These are phyloP conservation scores for Aristolochia californica DNA, from an alignment of 164 flowering plant genomes.

Conservation along the genomic window DNA sequence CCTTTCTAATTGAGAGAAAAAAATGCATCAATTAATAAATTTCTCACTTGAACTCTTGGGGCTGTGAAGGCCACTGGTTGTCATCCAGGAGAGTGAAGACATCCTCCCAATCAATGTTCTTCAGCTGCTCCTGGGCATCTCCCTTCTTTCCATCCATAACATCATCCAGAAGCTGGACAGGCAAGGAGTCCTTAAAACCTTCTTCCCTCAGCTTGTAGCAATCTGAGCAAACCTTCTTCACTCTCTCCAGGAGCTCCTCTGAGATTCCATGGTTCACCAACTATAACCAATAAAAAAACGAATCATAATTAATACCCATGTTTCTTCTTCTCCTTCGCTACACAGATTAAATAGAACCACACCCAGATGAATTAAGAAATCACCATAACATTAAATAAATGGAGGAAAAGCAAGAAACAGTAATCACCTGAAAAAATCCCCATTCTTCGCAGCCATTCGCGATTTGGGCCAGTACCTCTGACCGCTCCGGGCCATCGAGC, in stretches of 20 bases:
- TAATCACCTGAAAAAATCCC: constrained; percentile 82
- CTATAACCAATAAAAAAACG: constrained; percentile 23
- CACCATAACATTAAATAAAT: neutral
- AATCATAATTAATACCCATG: neutral
- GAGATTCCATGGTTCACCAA: constrained; percentile 86
- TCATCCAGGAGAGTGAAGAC: constrained; percentile 54
- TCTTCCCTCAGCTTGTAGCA: constrained; percentile 62
- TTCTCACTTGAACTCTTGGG: constrained; percentile 61
- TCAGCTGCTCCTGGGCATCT: constrained; percentile 17
- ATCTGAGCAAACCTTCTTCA: constrained; percentile 56
- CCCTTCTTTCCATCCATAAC: constrained; percentile 16
- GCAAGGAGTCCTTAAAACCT: constrained; percentile 36
- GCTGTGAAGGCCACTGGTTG: constrained; percentile 55
- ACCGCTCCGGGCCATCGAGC: constrained; percentile 61
- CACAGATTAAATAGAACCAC: neutral
- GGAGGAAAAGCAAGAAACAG: neutral
- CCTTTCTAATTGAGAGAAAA: too few species aligned
- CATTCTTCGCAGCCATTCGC: constrained; percentile 68
- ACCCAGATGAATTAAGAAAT: neutral
- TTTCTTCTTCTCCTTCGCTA: neutral
- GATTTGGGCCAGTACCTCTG: constrained; percentile 44
- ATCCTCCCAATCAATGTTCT: constrained; percentile 74
- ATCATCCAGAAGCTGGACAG: constrained; percentile 42
- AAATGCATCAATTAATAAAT: too few species aligned
- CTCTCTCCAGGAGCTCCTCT: constrained; percentile 69